Percentiles rank a stretch among this genome's conserved stretches.
These are phyloP conservation scores for Artemisia tridentata DNA, from an alignment of 129 eudicot species.

Conservation along the genomic window DNA sequence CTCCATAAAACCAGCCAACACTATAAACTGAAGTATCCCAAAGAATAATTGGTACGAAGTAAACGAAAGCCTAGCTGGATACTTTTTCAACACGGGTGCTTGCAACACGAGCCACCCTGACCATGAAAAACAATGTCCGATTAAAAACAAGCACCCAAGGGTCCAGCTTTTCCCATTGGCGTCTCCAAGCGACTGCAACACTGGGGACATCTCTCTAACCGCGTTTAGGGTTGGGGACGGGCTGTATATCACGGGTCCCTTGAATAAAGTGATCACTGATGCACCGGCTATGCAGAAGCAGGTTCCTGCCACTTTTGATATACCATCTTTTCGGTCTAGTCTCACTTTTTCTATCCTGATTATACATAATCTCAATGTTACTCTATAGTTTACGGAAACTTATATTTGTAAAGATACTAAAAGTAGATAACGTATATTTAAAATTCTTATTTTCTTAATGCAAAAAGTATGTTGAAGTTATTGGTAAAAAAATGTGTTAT, in stretches of 20 bases:
- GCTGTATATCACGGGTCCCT: conserved; percentile 89
- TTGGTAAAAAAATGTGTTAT: too few relatives aligned
- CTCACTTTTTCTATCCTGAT: conserved; percentile 88
- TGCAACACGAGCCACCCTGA: conserved; percentile 92
- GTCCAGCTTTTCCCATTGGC: conserved; percentile 91
- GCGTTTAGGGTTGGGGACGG: conserved; percentile 54
- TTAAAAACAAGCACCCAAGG: conserved; percentile 78
- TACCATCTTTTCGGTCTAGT: conserved; percentile 77
- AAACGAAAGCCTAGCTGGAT: conserved; percentile 88
- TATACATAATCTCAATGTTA: too few relatives aligned
- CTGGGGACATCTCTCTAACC: conserved; percentile 32
- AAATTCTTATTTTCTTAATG: too few relatives aligned
- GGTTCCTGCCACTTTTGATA: conserved; percentile 77
- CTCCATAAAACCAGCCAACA: conserved; percentile 78
- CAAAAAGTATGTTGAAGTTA: not conserved
- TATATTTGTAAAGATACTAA: too few relatives aligned
- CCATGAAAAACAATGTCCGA: conserved; percentile 96
- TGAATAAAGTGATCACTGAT: conserved; percentile 89
- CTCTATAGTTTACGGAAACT: too few relatives aligned
- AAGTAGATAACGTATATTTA: too few relatives aligned
- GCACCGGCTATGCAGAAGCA: conserved; percentile 85
- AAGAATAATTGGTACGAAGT: conserved; percentile 94
- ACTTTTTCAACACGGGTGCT: conserved; percentile 82
- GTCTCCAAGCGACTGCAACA: conserved; percentile 56
- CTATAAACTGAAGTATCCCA: conserved; percentile 77